phyloP scores from a whole-genome alignment of 2,329 filamentous ascomycete species.

The Pseudogymnoascus sp. region DNA sequence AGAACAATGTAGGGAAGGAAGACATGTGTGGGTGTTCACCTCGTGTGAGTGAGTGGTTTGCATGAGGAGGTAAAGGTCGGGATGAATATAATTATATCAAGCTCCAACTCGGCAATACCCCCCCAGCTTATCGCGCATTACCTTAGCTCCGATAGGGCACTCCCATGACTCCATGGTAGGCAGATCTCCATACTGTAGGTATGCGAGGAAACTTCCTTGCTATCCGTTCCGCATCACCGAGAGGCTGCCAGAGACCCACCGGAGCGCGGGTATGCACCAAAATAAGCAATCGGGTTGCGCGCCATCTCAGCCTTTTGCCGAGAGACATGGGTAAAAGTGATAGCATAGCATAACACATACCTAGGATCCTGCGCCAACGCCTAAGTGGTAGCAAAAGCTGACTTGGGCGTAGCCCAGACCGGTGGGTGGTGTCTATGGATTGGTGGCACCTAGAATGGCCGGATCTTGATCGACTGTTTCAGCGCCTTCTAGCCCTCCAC shows the following conservation, averaged over 20 bases:
- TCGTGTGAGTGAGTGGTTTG: neutral
- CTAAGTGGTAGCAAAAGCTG: neutral
- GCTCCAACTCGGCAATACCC: neutral
- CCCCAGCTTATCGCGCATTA: neutral
- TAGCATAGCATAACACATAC: neutral
- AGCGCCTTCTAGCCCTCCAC: neutral
- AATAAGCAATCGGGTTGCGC: neutral
- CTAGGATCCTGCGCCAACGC: neutral
- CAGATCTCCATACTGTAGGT: neutral
- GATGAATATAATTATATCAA: constrained; percentile 1
- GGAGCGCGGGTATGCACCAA: neutral
- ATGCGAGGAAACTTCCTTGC: neutral
- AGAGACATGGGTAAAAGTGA: constrained; percentile 1
- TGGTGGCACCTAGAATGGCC: neutral
- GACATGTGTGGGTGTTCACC: neutral
- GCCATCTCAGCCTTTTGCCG: neutral
- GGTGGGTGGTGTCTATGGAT: neutral
- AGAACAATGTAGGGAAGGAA: neutral
- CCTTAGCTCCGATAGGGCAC: neutral
- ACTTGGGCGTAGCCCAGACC: neutral
- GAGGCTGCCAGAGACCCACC: neutral
- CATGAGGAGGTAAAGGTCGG: neutral
- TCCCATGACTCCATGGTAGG: neutral
- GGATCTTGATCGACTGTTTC: neutral
- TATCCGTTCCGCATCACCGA: neutral